A percentile compares a stretch with the other conserved stretches of the same genome.
These are phyloP conservation scores for Pholiota conissans DNA, from an alignment of 768 basidiomycete species.

Conservation along the genomic window DNA sequence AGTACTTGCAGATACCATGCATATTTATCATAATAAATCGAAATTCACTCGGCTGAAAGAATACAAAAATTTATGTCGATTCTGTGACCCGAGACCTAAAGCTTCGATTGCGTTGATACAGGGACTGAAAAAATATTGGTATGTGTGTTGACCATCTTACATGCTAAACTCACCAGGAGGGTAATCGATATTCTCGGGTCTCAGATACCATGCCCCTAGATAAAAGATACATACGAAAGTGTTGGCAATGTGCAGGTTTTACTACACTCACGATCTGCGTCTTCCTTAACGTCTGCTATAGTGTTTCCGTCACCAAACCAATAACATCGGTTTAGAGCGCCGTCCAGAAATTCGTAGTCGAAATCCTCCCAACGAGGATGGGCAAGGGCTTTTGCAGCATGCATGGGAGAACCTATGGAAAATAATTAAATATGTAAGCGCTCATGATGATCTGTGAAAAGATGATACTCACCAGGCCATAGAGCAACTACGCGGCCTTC, in stretches of 20 bases:
- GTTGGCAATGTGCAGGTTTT: not conserved
- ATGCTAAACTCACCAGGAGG: conserved; percentile 38
- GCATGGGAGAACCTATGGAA: conserved; percentile 49
- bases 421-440: not conserved
- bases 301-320: conserved; percentile 67
- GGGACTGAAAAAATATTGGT: conserved; percentile 3
- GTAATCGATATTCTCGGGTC: conserved; percentile 39
- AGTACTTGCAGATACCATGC: conserved; percentile 1
- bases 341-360: conserved; percentile 47
- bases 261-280: conserved; percentile 30
- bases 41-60: not conserved
- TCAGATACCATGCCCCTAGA: conserved; percentile 49
- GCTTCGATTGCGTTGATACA: not conserved
- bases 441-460: not conserved
- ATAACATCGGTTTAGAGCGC: conserved; percentile 45
- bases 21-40: not conserved
- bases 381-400: conserved; percentile 46
- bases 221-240: not conserved
- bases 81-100: not conserved
- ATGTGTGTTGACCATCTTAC: not conserved
- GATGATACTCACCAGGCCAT: conserved; percentile 51
- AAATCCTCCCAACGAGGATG: conserved; percentile 70
- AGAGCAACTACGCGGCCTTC: conserved; percentile 58
- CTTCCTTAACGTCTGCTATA: conserved; percentile 40
- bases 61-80: not conserved